Conservation (phyloP, 192 early-diverging fungal genomes). For the Tieghemiomyces parasiticus region DNA sequence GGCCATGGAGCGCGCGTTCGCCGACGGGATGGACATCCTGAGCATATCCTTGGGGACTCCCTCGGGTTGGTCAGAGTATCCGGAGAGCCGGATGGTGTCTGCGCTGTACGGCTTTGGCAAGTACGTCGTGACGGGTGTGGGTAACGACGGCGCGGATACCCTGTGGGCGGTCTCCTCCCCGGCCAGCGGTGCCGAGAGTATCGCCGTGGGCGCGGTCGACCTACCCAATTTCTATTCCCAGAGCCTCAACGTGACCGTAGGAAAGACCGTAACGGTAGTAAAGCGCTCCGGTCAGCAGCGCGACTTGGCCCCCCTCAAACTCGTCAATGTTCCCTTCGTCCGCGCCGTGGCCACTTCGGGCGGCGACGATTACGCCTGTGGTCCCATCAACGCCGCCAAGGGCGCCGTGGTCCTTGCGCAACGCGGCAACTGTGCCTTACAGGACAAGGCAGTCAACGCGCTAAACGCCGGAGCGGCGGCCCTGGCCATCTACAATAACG, state of each 20-base stretch:
- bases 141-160: conserved; percentile 59
- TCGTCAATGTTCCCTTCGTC: neutral
- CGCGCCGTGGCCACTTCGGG: too few species aligned
- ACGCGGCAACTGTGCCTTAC: conserved; percentile 30
- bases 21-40: conserved; percentile 35
- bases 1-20: conserved; percentile 34
- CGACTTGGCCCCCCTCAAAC: neutral
- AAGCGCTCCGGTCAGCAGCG: neutral
- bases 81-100: conserved; percentile 27
- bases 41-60: conserved; percentile 44
- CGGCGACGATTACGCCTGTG: neutral
- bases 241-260: neutral
- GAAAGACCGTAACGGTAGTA: neutral
- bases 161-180: conserved; percentile 34
- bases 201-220: conserved; percentile 46
- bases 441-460: conserved; percentile 24
- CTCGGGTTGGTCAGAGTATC: conserved; percentile 35
- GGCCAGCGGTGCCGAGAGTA: conserved; percentile 28
- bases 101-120: conserved; percentile 29
- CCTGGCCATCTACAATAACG: conserved; percentile 31
- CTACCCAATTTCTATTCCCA: neutral
- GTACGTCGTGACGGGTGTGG: conserved; percentile 45
- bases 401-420: conserved; percentile 28
- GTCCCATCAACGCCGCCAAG: conserved; percentile 1
- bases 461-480: conserved; percentile 32